Evolutionary conservation across 306 rosid genomes (phyloP).

Genomic region (Prunus mira): DNA sequence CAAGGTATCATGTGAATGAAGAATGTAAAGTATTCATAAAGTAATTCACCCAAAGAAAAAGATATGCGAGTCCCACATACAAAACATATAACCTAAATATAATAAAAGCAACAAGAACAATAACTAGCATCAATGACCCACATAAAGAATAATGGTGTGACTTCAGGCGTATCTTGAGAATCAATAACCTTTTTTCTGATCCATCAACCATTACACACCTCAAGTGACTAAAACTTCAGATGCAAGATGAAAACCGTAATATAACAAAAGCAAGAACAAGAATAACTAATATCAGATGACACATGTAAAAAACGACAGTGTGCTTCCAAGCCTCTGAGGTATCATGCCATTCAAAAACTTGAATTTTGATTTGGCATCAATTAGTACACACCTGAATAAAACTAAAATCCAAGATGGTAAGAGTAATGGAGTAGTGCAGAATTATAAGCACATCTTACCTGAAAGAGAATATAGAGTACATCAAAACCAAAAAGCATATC

Average conservation of each 20-base stretch:
- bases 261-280: neutral
- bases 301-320: neutral
- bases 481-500: neutral
- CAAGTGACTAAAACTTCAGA: neutral
- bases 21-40: neutral
- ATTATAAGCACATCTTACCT: slow-evolving; percentile 5
- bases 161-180: neutral
- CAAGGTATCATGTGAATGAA: neutral
- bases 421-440: slow-evolving; percentile 4
- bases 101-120: neutral
- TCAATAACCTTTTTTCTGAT: neutral
- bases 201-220: neutral
- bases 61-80: neutral
- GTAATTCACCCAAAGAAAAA: neutral
- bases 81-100: neutral
- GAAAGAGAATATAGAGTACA: slow-evolving; percentile 1
- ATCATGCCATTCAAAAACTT: neutral
- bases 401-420: slow-evolving; percentile 9
- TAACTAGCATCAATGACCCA: neutral
- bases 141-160: neutral
- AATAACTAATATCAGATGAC: neutral
- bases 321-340: neutral
- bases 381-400: slow-evolving; percentile 5
- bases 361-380: neutral
- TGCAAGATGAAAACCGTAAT: neutral